phyloP scores from a whole-genome alignment of 208 protist species.

The Blastocrithidia nonstop region DNA sequence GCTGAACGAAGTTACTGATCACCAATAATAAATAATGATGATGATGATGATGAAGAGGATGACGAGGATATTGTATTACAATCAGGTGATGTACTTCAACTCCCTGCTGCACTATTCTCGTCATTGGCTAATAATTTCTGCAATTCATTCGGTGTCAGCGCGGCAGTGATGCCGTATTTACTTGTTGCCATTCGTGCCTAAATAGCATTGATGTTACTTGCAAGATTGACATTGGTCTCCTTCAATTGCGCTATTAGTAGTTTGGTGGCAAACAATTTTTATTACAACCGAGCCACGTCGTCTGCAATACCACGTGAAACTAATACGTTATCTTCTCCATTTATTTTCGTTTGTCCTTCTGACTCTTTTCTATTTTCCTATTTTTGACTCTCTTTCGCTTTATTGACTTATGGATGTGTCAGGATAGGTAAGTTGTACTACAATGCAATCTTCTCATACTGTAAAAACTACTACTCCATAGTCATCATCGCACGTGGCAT shows the following conservation, averaged over 20 bases:
- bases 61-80: too few species aligned
- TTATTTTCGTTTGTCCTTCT: too few species aligned
- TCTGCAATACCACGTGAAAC: slow-evolving; percentile 12
- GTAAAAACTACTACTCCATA: slow-evolving; percentile 51
- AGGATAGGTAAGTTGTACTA: background rate
- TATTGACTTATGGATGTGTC: too few species aligned
- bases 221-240: slow-evolving; percentile 39
- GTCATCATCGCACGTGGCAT: slow-evolving; percentile 62
- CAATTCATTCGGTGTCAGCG: slow-evolving; percentile 7
- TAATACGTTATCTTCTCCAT: slow-evolving; percentile 2
- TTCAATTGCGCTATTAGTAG: slow-evolving; percentile 22
- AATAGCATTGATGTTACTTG: slow-evolving; percentile 29
- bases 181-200: slow-evolving; percentile 29
- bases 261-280: slow-evolving; percentile 26
- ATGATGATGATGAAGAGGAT: too few species aligned
- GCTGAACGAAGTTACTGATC: too few species aligned
- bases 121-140: too few species aligned
- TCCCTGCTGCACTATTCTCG: too few species aligned
- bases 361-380: too few species aligned
- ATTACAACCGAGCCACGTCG: slow-evolving; percentile 42
- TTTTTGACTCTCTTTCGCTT: too few species aligned
- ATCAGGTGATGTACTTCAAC: too few species aligned
- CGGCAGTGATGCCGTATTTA: slow-evolving; percentile 38
- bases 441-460: background rate
- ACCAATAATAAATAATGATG: too few species aligned